These are phyloP conservation scores for Alternaria novae-zelandiae DNA, from an alignment of 2,329 filamentous ascomycete species.

Conservation along the genomic window DNA sequence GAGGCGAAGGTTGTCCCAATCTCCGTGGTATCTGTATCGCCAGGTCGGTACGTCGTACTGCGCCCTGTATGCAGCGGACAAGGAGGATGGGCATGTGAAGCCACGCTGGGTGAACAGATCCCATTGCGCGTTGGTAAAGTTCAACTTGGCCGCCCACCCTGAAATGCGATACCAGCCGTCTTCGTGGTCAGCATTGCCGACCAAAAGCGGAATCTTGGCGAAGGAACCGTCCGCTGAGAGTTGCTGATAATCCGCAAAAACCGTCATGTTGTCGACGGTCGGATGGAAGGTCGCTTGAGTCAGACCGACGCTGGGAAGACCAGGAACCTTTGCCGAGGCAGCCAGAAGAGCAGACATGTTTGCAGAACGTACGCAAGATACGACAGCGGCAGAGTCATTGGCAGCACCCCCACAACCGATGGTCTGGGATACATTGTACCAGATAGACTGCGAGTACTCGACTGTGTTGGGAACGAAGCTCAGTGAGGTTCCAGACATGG, in stretches of 20 bases:
- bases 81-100: constrained; percentile 33
- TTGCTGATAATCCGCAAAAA: constrained; percentile 38
- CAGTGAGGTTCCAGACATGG: constrained; percentile 56
- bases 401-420: constrained; percentile 43
- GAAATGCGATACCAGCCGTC: constrained; percentile 38
- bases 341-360: constrained; percentile 27
- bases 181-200: constrained; percentile 34
- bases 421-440: constrained; percentile 48
- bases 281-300: constrained; percentile 40
- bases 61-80: constrained; percentile 26
- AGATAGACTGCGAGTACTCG: constrained; percentile 30
- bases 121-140: constrained; percentile 33
- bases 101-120: constrained; percentile 28
- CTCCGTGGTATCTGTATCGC: constrained; percentile 47
- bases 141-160: constrained; percentile 27
- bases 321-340: constrained; percentile 34
- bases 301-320: constrained; percentile 31
- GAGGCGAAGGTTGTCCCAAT: constrained; percentile 44
- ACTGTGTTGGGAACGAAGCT: constrained; percentile 38
- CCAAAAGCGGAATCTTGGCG: constrained; percentile 30
- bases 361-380: constrained; percentile 47
- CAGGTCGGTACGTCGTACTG: constrained; percentile 41
- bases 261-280: constrained; percentile 37
- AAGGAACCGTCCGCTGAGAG: constrained; percentile 30
- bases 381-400: constrained; percentile 30